Evolutionary conservation across 176 grass and related monocot species (phyloP).

Genomic region (Oryza coarctata): DNA sequence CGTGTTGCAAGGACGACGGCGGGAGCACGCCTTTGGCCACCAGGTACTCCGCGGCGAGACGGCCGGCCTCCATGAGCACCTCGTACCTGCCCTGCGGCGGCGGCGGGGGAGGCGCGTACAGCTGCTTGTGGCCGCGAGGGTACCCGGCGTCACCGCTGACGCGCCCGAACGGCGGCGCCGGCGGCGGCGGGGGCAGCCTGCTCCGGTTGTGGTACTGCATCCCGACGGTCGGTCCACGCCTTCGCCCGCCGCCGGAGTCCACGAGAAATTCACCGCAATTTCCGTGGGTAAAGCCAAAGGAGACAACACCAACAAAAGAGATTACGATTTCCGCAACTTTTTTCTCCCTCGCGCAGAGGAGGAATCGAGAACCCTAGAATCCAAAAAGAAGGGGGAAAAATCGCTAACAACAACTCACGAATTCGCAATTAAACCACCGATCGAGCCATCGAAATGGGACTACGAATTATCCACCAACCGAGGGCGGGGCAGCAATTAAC

Average conservation of each 20-base stretch:
- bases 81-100: conserved; percentile 52
- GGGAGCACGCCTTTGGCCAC: conserved; percentile 76
- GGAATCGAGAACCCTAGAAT: conserved; percentile 42
- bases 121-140: conserved; percentile 36
- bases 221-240: conserved; percentile 17
- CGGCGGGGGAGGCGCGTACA: neutral
- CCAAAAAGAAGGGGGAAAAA: neutral
- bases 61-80: conserved; percentile 88
- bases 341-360: conserved; percentile 2
- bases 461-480: neutral
- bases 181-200: conserved; percentile 28
- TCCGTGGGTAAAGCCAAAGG: conserved; percentile 21
- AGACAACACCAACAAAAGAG: neutral
- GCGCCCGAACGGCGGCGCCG: conserved; percentile 40
- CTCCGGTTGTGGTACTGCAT: conserved; percentile 54
- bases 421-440: conserved; percentile 23
- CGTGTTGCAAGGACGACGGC: conserved; percentile 48
- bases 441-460: conserved; percentile 18
- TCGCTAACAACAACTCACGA: conserved; percentile 22
- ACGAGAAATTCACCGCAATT: conserved; percentile 39
- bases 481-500: neutral
- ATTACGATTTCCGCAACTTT: conserved; percentile 39
- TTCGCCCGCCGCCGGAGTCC: conserved; percentile 29
- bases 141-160: conserved; percentile 18
- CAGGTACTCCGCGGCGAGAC: conserved; percentile 92